Evolutionary conservation across 129 eudicot species (phyloP).

Genomic region (Chrysanthemum makinoi): DNA sequence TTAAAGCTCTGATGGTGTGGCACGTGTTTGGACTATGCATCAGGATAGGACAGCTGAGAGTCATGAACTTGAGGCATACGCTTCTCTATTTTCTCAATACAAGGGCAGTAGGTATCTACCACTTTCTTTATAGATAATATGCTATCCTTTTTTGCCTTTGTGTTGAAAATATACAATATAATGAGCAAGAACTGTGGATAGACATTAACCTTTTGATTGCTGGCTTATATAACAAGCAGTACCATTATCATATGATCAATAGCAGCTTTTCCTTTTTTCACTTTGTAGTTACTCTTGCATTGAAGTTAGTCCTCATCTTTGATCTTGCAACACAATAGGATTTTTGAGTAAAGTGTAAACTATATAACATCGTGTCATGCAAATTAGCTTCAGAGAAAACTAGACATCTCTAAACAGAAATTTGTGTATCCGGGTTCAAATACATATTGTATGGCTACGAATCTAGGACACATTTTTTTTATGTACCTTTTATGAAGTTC

Average conservation of each 20-base stretch:
- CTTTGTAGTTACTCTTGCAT: slow-evolving; percentile 2
- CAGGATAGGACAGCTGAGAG: slow-evolving; percentile 61
- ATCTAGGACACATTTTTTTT: neutral
- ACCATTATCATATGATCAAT: neutral
- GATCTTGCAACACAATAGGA: neutral
- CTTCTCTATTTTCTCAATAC: slow-evolving; percentile 60
- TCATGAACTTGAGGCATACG: slow-evolving; percentile 61
- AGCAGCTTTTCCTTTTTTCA: neutral
- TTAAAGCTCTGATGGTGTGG: slow-evolving; percentile 98
- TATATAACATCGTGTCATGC: too few species aligned
- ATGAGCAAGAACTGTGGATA: slow-evolving; percentile 6
- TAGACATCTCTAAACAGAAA: slow-evolving; percentile 3
- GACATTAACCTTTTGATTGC: slow-evolving; percentile 13
- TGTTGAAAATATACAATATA: neutral
- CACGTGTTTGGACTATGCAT: slow-evolving; percentile 82
- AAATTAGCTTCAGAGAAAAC: too few species aligned
- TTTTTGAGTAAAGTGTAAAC: neutral
- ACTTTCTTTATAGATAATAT: neutral
- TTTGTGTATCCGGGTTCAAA: neutral
- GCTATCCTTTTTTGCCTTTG: slow-evolving; percentile 2
- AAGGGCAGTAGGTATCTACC: slow-evolving; percentile 70
- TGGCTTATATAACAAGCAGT: slow-evolving; percentile 12
- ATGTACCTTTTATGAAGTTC: neutral
- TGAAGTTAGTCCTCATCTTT: neutral
- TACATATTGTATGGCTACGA: neutral